Base-by-base conservation (phyloP, 805 yeast species). In the Candida coleopterorum region DNA sequence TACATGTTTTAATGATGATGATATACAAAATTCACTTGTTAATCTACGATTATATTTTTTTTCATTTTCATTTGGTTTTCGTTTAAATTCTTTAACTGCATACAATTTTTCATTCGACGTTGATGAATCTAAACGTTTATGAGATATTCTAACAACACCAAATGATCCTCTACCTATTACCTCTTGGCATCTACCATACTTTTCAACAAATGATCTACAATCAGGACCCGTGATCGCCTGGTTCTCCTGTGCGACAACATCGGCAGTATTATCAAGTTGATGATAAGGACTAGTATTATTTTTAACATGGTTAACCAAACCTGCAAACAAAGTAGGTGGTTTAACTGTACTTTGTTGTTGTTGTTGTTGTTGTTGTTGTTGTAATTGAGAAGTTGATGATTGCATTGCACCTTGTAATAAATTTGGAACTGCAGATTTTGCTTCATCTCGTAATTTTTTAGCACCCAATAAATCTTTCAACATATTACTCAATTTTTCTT, bases 101-200 rank as follows among this genome's bases (percentile, higher is more conserved):
- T 68, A 87, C 16, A 85, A 56, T 11, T 61, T 60, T 46, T 75
- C 80, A 9, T 43, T 27, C 17, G 44, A 44, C 3, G 38, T 25
- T 14, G 32, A 9, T 21, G 41, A 25, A 3, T 33, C 39, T 8
- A 62, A 46, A 49, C 75, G 78, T 56, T 82, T 82, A 65, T 89
- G 97, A 6, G 95, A 75, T 4, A 93, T 77, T 42, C 96, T 71
- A 15, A 90, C 97, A 31, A 87, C 86, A 14, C 98, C 98, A 65
- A 85, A 90, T 0, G 96, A 80, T 15, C 97, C 97, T 35, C 85
- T 75, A 18, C 98, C 98, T 44, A 93, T 76, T 32, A 89, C 85
- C 56, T 90, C 97, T 60, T 87, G 96, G 57, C 97, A 90, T 35
- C 84, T 74, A 29, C 98, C 98, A 57, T 90, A 90, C 55, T 89